Evolutionary conservation across 2,329 filamentous ascomycete genomes (phyloP).

Genomic region (Epichloe gansuensis): DNA sequence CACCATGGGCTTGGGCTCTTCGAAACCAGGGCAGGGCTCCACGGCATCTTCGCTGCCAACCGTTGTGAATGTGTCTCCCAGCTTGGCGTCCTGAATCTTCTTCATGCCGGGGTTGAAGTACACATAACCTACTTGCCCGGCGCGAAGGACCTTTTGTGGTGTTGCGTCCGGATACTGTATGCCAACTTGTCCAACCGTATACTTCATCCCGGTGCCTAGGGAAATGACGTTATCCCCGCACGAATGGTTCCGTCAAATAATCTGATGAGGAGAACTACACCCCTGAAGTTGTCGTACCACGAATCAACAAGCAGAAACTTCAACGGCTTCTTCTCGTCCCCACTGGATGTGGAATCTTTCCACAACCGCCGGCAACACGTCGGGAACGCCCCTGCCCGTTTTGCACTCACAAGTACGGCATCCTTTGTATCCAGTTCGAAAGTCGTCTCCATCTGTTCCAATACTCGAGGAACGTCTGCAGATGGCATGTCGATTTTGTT

Average conservation of each 20-base stretch:
- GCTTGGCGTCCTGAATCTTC: slow-evolving; percentile 84
- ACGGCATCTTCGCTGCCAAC: slow-evolving; percentile 66
- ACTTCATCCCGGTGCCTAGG: slow-evolving; percentile 77
- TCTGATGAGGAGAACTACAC: slow-evolving; percentile 80
- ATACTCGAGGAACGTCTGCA: slow-evolving; percentile 72
- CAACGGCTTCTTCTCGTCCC: slow-evolving; percentile 60
- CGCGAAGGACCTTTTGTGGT: slow-evolving; percentile 65
- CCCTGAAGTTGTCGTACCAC: slow-evolving; percentile 95
- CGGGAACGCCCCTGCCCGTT: slow-evolving; percentile 76
- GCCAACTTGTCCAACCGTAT: slow-evolving; percentile 89
- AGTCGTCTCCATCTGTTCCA: slow-evolving; percentile 72
- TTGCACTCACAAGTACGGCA: slow-evolving; percentile 68
- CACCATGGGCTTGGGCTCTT: slow-evolving; percentile 97
- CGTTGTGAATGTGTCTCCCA: slow-evolving; percentile 88
- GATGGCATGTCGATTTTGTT: slow-evolving; percentile 95
- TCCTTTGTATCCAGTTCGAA: slow-evolving; percentile 78
- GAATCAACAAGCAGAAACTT: slow-evolving; percentile 87
- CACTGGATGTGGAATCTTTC: slow-evolving; percentile 70
- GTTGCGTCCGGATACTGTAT: slow-evolving; percentile 90
- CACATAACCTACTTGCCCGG: slow-evolving; percentile 92
- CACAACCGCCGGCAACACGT: slow-evolving; percentile 75
- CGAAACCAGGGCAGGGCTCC: slow-evolving; percentile 77
- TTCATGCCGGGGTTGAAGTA: slow-evolving; percentile 99
- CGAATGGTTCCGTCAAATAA: slow-evolving; percentile 80
- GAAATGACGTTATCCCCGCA: slow-evolving; percentile 75